Evolutionary conservation across 2,329 filamentous ascomycete species (phyloP), one percentile per base, ranked within the genome.

Genomic region (Colletotrichum cuscutae): DNA sequence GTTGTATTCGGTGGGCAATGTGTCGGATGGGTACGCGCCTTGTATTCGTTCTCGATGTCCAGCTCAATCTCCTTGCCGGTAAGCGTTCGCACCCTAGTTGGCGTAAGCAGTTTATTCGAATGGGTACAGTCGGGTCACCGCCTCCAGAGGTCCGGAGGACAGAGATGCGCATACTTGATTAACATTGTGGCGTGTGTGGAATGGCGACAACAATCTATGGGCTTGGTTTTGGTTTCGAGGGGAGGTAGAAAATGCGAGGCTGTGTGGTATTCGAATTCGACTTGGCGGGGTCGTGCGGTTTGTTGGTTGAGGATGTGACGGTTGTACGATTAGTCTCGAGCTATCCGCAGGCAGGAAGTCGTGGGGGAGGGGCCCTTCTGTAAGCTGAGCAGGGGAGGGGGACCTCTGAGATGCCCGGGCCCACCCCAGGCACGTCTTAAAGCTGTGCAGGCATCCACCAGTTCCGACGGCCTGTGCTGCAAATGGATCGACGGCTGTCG

Each of bases 11-110:
- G 26, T 15, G 42, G 22, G 7, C n/a, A 72, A 12, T 49, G 35
- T 13, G 19, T 60, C 22, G 46, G 46, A 59, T 56, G 32, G 12
- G 6, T 12, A 53, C 80, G 78, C 85, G 97, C 95, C 90, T 95
- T 98, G 89, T 97, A 97, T 80, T 95, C 92, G 65, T 91, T 89
- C 87, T 98, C 97, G 82, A 99, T 97, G 81, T 98, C 95, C 79
- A 99, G 91, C 89, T 98, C 96, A 83, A 98, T 98, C 86, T 99
- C 95, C 88, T 98, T 98, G 81, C 97, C 97, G 76, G 97, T 98
- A 76, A 99, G 92, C 75, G 97, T 99, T 82, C 97, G 94, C 82
- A 99, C 96, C 89, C 96, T 99, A 35, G 78, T 56, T 54, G 15
- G 15, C 65, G 28, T 35, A 68, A 59, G 54, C 30, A 54, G 57